Evolutionary conservation across 2,329 filamentous ascomycete species (phyloP).

Genomic region (Fusarium compactum): DNA sequence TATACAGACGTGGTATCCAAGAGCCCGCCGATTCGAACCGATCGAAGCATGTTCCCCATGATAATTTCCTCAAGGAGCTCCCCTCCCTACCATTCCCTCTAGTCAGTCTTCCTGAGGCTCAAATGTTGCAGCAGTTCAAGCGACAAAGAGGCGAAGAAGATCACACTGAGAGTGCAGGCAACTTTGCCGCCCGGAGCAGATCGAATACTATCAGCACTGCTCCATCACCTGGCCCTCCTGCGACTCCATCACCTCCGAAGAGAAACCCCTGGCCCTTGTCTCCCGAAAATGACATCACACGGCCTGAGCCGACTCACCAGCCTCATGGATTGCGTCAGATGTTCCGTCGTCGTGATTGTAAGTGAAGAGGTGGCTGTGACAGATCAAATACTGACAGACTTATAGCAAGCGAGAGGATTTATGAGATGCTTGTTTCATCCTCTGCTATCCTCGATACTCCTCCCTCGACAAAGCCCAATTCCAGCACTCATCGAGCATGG

Average conservation of each 20-base stretch:
- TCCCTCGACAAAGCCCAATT: conserved; percentile 15
- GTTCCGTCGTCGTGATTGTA: conserved; percentile 36
- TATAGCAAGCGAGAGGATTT: conserved; percentile 40
- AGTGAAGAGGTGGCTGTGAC: neutral
- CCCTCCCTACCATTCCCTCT: conserved; percentile 53
- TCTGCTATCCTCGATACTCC: conserved; percentile 44
- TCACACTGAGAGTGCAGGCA: conserved; percentile 49
- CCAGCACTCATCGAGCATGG: conserved; percentile 22
- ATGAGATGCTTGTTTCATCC: conserved; percentile 43
- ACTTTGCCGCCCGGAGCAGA: conserved; percentile 44
- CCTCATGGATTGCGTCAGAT: conserved; percentile 12
- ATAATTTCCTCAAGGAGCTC: conserved; percentile 42
- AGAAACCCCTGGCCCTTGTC: conserved; percentile 19
- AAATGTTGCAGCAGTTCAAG: conserved; percentile 50
- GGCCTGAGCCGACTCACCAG: conserved; percentile 36
- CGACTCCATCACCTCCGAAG: conserved; percentile 45
- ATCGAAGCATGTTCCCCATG: conserved; percentile 36
- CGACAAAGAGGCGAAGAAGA: conserved; percentile 54
- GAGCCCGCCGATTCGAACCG: conserved; percentile 17
- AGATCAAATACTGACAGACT: conserved; percentile 1
- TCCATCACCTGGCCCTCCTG: conserved; percentile 43
- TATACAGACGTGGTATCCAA: conserved; percentile 36
- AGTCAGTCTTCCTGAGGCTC: conserved; percentile 55
- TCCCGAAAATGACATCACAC: conserved; percentile 1
- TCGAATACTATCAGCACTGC: conserved; percentile 51